Base-by-base conservation (phyloP, 305 asterid species). In the Solanum aculeatissimum region DNA sequence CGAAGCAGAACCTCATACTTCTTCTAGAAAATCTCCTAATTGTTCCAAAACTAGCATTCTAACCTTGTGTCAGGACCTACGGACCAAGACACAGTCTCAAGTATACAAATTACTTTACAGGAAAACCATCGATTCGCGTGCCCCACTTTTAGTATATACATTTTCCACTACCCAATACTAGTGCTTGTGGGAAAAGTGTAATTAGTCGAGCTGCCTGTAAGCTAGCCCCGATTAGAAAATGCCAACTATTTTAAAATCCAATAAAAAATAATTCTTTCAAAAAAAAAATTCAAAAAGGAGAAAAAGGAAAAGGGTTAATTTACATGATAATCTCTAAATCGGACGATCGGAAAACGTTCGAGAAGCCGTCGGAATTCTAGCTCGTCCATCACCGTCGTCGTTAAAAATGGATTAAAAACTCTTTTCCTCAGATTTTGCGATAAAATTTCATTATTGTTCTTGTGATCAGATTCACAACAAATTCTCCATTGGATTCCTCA, bases 261-360 rank as follows among this genome's bases (percentile, higher is more conserved):
- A 25, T 27, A 49, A 74, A 45, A 58, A 74, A n/a, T 42, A 42
- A 9, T 1, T 74, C 7, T 8, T 8, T 9, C 43, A 47, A 3
- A 12, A 43, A 47, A 0, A 3, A 16, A 35, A 71, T 71, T 16
- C n/a, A 29, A 2, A 29, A 14, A 2, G 16, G 10, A 53, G 18
- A 6, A 1, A 5, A 43, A 42, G 15, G 10, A 16, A 7, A 72
- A 45, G 58, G 82, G 55, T 81, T 27, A 65, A 65, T 29, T 87
- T 89, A 96, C 99, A 63, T 87, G 92, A 90, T 87, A 93, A 93
- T 95, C 97, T 83, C 93, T 92, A 74, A 94, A 87, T 69, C 99
- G 95, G 84, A 91, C 95, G 47, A 95, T 88, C 18, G 99, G 98
- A 83, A 96, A 95, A 82, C 92, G 93, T 35, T 93, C 94, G 40